Base-by-base conservation (phyloP, 768 basidiomycete genomes). In the Amyloporia xantha region DNA sequence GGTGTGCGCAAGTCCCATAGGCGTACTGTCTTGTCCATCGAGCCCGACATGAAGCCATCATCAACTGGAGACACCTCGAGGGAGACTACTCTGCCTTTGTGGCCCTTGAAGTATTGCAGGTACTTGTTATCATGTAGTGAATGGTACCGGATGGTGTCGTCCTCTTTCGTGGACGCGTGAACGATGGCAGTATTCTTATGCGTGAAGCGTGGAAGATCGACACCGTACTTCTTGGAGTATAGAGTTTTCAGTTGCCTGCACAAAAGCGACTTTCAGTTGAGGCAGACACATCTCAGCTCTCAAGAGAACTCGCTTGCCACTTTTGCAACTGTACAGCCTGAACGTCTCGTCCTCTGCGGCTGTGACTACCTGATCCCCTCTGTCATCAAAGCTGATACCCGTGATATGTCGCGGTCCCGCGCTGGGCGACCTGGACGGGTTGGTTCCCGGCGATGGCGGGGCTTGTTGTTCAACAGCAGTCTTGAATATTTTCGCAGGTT, bases 121-220 rank as follows among this genome's bases (percentile, higher is more conserved):
- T 93, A 99, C 63, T 87, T 91, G 75, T 96, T 97, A 76, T 95
- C 92, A 66, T 97, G 92, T 43, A 95, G 65, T 1, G 91, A 94
- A 59, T 95, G 91, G 66, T 97, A 97, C 39, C 96, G 82, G 56
- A 98, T 79, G 0, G 88, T 92, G 62, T 97, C 91, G 65, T 97
- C 90, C 65, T 88, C 89, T 64, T 95, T 97, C 15, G 94, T 97
- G 4, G 91, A 94, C 6, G 94, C 88, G 60, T 97, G 82, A 2
- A 98, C 63, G 41, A 97, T 84, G 2, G 85, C 81, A 0, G 82
- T 81, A 56, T 79, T 84, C 62, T 88, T 89, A 71, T 98, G 96
- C 0, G 95, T 97, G 60, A 97, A 96, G 2, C 95, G 81, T 19
- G 93, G 91, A 17, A 94, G 77, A 66, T 95, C 91, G 39, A 93